Evolutionary conservation across 208 protist genomes (phyloP).

Genomic region (Leishmania lainsoni): DNA sequence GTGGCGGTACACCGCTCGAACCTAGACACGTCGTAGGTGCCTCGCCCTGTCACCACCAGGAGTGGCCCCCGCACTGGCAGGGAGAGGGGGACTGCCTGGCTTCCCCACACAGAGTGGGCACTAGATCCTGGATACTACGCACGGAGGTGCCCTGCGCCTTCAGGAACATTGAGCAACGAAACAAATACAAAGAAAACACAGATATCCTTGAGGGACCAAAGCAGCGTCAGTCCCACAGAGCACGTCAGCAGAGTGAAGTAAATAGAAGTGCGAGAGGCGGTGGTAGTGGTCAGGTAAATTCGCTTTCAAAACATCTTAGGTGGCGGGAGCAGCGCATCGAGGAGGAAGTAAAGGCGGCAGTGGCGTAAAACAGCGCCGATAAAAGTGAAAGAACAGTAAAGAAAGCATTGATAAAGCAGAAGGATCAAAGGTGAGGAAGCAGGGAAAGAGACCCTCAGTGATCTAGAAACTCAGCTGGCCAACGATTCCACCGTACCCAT

Average conservation of each 20-base stretch:
- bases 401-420: not conserved
- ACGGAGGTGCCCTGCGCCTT: not conserved
- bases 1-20: not conserved
- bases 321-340: not conserved
- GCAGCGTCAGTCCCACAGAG: not conserved
- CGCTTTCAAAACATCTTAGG: not conserved
- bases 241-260: not conserved
- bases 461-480: constrained; percentile 13
- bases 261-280: not conserved
- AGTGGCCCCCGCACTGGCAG: not conserved
- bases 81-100: not conserved
- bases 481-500: constrained; percentile 33
- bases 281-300: not conserved
- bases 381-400: not conserved
- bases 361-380: not conserved
- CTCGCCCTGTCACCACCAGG: not conserved
- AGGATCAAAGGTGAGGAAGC: not conserved
- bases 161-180: not conserved
- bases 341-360: not conserved
- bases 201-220: not conserved
- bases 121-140: not conserved
- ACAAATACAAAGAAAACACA: not conserved
- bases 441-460: not conserved
- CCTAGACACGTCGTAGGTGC: not conserved
- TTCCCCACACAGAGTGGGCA: not conserved